These are phyloP conservation scores for Xylaria polymorpha DNA, from an alignment of 2,329 filamentous ascomycete species.

Conservation along the genomic window DNA sequence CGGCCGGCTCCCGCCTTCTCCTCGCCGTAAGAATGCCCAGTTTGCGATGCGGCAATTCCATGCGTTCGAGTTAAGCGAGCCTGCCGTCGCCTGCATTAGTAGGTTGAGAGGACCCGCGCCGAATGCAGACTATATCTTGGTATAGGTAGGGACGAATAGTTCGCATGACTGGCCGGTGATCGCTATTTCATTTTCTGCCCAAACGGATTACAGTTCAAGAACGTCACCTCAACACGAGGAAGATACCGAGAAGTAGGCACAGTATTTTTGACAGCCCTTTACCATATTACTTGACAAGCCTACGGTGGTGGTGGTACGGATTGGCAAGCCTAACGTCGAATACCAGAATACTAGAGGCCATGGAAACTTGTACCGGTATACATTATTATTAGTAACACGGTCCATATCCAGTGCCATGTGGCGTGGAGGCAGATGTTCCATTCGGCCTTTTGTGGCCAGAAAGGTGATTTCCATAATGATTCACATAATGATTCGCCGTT, in stretches of 20 bases:
- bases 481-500: neutral
- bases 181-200: slow-evolving; percentile 16
- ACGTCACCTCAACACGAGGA: slow-evolving; percentile 5
- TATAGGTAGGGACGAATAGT: neutral
- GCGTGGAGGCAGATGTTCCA: neutral
- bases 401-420: slow-evolving; percentile 4
- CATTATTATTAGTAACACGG: slow-evolving; percentile 28
- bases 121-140: slow-evolving; percentile 16
- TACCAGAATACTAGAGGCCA: slow-evolving; percentile 3
- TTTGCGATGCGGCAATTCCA: slow-evolving; percentile 30
- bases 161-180: slow-evolving; percentile 24
- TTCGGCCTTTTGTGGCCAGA: neutral
- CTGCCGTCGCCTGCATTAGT: slow-evolving; percentile 15
- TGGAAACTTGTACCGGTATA: neutral
- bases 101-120: slow-evolving; percentile 11
- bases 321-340: slow-evolving; percentile 7
- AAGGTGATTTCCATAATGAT: neutral
- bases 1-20: slow-evolving; percentile 18
- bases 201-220: neutral
- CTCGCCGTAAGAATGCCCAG: slow-evolving; percentile 3
- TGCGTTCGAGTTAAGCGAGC: slow-evolving; percentile 25
- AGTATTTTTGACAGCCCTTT: slow-evolving; percentile 17
- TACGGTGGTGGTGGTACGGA: neutral
- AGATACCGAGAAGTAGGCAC: neutral
- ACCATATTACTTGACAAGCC: slow-evolving; percentile 8